phyloP scores from a whole-genome alignment of 768 basidiomycete genomes.

The Tylopilus plumbeoviolaceoides region DNA sequence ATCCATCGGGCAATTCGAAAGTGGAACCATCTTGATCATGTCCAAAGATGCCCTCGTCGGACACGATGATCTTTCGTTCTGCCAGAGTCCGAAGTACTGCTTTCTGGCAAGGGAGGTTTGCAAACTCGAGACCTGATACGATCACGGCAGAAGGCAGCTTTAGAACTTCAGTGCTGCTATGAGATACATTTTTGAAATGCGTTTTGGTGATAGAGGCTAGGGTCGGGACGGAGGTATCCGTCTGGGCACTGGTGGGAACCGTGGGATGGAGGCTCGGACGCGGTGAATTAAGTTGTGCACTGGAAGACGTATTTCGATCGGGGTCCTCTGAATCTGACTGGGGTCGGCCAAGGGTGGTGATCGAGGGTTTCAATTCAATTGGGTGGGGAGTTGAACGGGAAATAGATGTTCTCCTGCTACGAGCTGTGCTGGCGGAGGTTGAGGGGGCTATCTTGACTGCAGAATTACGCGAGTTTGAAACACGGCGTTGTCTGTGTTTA shows the following conservation, averaged over 20 bases:
- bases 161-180: conserved; percentile 18
- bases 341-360: conserved; percentile 7
- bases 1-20: conserved; percentile 51
- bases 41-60: conserved; percentile 15
- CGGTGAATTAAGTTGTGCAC: conserved; percentile 1
- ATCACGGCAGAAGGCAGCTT: conserved; percentile 59
- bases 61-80: conserved; percentile 48
- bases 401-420: conserved; percentile 24
- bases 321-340: conserved; percentile 16
- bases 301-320: conserved; percentile 1
- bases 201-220: conserved; percentile 6
- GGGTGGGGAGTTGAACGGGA: too few relatives aligned
- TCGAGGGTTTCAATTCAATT: conserved; percentile 17
- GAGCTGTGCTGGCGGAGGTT: conserved; percentile 20
- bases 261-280: conserved; percentile 11
- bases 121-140: conserved; percentile 66
- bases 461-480: conserved; percentile 20
- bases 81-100: conserved; percentile 50
- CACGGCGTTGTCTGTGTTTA: conserved; percentile 18
- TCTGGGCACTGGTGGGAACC: conserved; percentile 6
- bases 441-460: conserved; percentile 15
- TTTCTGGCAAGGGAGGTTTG: conserved; percentile 50
- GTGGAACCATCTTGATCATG: conserved; percentile 27
- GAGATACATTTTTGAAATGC: conserved; percentile 13
- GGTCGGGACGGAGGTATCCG: conserved; percentile 16